A percentile compares a stretch with the other conserved stretches of the same genome.
These are phyloP conservation scores for Pseudozyma sp. DNA, from an alignment of 1,284 basidiomycete genomes.

Conservation along the genomic window DNA sequence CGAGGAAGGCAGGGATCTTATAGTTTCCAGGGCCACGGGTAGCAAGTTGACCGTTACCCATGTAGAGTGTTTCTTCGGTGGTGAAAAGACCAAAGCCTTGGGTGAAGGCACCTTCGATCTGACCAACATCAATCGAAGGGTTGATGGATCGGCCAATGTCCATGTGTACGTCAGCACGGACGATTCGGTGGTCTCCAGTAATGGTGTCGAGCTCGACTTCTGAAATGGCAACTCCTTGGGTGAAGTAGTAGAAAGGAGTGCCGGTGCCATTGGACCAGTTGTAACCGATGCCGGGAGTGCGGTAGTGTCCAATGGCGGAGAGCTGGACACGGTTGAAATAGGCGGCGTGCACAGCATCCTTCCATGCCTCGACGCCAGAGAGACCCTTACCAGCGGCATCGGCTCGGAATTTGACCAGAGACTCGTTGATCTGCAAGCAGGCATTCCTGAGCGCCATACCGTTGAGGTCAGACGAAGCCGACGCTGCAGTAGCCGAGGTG, in stretches of 20 bases:
- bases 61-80: conserved; percentile 68
- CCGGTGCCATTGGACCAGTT: conserved; percentile 63
- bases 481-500: conserved; percentile 66
- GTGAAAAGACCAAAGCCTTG: conserved; percentile 66
- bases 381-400: conserved; percentile 38
- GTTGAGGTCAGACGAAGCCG: conserved; percentile 56
- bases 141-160: conserved; percentile 69
- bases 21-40: conserved; percentile 68
- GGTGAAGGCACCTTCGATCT: conserved; percentile 67
- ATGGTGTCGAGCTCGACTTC: conserved; percentile 69
- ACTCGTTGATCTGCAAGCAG: conserved; percentile 68
- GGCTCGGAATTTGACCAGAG: conserved; percentile 52
- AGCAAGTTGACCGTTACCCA: conserved; percentile 66
- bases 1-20: conserved; percentile 69
- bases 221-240: conserved; percentile 64
- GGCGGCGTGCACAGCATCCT: conserved; percentile 63
- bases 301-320: conserved; percentile 68
- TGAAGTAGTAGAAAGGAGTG: conserved; percentile 65
- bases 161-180: conserved; percentile 65
- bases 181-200: conserved; percentile 67
- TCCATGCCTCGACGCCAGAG: conserved; percentile 51
- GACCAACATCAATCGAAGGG: conserved; percentile 69
- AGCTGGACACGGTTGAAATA: conserved; percentile 68
- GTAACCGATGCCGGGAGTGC: conserved; percentile 68
- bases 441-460: conserved; percentile 68